Percentiles rank a stretch among this genome's conserved stretches.
Conservation (phyloP, 2,329 filamentous ascomycete genomes). For the Ophiosphaerella herpotricha region DNA sequence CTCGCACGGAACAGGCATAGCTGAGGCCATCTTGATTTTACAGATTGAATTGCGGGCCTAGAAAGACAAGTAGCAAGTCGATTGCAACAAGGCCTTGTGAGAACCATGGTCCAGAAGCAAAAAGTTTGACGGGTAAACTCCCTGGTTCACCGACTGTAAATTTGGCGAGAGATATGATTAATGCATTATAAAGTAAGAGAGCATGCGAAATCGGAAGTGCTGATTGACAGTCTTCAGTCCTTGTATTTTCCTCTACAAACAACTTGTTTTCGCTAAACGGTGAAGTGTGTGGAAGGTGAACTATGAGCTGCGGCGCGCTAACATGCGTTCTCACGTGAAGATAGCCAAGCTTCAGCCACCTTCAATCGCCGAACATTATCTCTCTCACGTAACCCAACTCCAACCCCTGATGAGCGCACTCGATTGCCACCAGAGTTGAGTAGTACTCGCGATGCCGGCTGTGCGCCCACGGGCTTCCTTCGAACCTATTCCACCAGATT, state of each 20-base stretch:
- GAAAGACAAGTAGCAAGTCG: not conserved
- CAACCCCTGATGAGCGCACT: not conserved
- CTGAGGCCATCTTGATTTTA: not conserved
- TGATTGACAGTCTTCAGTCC: too few relatives aligned
- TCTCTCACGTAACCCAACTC: not conserved
- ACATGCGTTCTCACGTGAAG: slow-evolving; percentile 16
- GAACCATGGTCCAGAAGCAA: not conserved
- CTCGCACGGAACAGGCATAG: not conserved
- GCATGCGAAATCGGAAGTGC: too few relatives aligned
- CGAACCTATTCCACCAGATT: slow-evolving; percentile 84
- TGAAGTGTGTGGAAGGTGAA: not conserved
- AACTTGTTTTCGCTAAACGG: not conserved
- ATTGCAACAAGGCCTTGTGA: not conserved
- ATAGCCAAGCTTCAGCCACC: not conserved
- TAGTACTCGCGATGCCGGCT: slow-evolving; percentile 67
- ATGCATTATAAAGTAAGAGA: too few relatives aligned
- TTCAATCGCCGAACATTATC: not conserved
- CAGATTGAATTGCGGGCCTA: not conserved
- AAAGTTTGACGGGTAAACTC: too few relatives aligned
- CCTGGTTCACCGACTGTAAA: too few relatives aligned
- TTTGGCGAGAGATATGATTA: too few relatives aligned
- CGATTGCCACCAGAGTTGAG: slow-evolving; percentile 5
- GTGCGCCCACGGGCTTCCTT: slow-evolving; percentile 85
- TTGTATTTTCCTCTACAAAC: too few relatives aligned
- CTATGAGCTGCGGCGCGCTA: slow-evolving; percentile 13